phyloP scores from a whole-genome alignment of 2,329 filamentous ascomycete species.

The Cercospora berteroae region DNA sequence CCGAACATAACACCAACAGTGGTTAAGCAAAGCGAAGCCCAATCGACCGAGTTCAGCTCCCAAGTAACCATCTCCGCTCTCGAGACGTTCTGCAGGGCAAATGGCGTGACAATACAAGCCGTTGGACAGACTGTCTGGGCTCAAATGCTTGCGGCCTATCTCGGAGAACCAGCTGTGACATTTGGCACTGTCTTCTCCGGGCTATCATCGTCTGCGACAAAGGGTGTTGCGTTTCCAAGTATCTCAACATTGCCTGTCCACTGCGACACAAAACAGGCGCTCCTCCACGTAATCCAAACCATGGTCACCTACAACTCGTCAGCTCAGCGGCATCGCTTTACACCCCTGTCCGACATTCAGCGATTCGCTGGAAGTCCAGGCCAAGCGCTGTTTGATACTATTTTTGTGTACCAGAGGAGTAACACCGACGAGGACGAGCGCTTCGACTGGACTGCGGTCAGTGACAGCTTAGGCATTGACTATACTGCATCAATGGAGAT shows the following conservation, averaged over 20 bases:
- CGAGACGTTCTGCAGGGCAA: conserved; percentile 54
- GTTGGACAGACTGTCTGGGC: conserved; percentile 77
- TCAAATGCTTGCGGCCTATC: conserved; percentile 69
- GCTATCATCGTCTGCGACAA: conserved; percentile 60
- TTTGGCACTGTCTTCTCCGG: conserved; percentile 83
- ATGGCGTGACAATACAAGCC: conserved; percentile 72
- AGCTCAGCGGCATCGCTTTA: conserved; percentile 68
- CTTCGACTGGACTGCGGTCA: conserved; percentile 58
- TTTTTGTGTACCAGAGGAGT: conserved; percentile 76
- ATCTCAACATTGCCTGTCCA: conserved; percentile 76
- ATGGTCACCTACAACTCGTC: conserved; percentile 66
- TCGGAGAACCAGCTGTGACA: conserved; percentile 69
- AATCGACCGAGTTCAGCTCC: conserved; percentile 41
- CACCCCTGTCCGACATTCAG: conserved; percentile 69
- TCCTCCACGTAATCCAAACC: conserved; percentile 56
- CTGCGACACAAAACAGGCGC: conserved; percentile 55
- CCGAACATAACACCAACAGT: conserved; percentile 69
- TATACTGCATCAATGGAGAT: conserved; percentile 81
- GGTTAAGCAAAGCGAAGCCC: conserved; percentile 37
- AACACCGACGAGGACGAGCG: conserved; percentile 10
- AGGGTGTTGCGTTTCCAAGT: conserved; percentile 68
- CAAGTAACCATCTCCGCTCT: conserved; percentile 48
- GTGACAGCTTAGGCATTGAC: conserved; percentile 69
- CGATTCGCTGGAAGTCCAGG: conserved; percentile 66
- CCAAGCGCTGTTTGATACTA: conserved; percentile 72